Evolutionary conservation across 352 stramenopile genomes (phyloP).

Genomic region (Pythium utonaiense): DNA sequence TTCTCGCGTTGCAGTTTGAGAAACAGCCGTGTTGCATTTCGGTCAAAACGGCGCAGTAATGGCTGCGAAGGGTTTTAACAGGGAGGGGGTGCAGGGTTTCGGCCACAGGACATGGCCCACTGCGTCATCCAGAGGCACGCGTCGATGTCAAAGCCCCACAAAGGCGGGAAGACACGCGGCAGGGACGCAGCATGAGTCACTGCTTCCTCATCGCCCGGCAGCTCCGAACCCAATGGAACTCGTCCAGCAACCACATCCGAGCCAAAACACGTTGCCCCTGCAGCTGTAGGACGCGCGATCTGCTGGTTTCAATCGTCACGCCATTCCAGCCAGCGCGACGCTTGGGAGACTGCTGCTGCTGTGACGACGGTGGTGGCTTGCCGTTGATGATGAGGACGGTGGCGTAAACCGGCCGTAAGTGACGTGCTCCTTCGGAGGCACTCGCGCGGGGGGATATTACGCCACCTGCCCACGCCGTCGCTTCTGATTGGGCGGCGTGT

Average conservation of each 20-base stretch:
- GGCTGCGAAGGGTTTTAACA: background rate
- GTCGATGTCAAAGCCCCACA: conserved; percentile 13
- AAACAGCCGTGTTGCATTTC: conserved; percentile 10
- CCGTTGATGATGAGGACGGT: conserved; percentile 32
- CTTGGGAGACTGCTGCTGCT: too few relatives aligned
- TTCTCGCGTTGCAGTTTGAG: conserved; percentile 2
- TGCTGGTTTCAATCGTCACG: too few relatives aligned
- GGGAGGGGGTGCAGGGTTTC: background rate
- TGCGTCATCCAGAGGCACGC: background rate
- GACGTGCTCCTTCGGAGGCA: conserved; percentile 16
- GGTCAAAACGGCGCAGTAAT: background rate
- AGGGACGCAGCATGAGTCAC: background rate
- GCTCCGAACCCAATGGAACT: too few relatives aligned
- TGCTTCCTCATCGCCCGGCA: too few relatives aligned
- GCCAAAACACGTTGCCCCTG: too few relatives aligned
- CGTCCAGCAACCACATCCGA: too few relatives aligned
- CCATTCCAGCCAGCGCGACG: too few relatives aligned
- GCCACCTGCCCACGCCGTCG: conserved; percentile 5
- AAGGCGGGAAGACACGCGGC: background rate
- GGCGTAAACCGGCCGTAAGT: conserved; percentile 18
- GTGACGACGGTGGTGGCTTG: too few relatives aligned
- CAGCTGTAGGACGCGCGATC: too few relatives aligned
- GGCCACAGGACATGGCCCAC: background rate
- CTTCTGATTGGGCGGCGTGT: conserved; percentile 27
- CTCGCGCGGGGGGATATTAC: conserved; percentile 1